phyloP scores from a whole-genome alignment of 169 alveolate species.

The Cryptosporidium sp. region DNA sequence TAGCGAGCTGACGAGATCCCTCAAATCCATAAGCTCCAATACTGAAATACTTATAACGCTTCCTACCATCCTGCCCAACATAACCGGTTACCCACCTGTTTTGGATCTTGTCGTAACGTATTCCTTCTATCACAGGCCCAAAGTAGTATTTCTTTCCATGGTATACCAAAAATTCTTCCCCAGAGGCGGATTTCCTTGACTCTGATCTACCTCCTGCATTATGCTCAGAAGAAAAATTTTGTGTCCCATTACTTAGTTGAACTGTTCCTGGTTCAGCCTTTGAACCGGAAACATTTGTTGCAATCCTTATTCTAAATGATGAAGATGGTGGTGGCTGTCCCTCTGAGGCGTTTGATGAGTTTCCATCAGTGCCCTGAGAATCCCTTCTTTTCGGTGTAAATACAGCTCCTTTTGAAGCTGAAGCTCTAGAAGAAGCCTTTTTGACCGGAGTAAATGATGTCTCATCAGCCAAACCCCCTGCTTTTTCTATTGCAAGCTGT shows the following conservation, averaged over 20 bases:
- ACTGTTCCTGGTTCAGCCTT: constrained; percentile 5
- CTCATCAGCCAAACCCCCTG: constrained; percentile 52
- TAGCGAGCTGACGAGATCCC: constrained; percentile 71
- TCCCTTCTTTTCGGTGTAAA: constrained; percentile 44
- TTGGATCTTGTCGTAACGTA: constrained; percentile 65
- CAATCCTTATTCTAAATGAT: constrained; percentile 57
- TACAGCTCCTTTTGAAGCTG: not conserved
- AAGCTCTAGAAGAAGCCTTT: constrained; percentile 13
- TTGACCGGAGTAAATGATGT: constrained; percentile 46
- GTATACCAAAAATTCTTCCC: constrained; percentile 52
- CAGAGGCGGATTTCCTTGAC: constrained; percentile 26
- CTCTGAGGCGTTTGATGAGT: not conserved
- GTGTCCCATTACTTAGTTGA: not conserved
- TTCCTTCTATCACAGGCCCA: constrained; percentile 72
- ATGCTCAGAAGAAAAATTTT: not conserved
- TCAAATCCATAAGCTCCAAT: constrained; percentile 76
- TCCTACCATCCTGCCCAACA: constrained; percentile 67
- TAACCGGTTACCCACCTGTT: constrained; percentile 75
- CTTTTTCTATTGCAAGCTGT: constrained; percentile 61
- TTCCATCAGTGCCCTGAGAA: not conserved
- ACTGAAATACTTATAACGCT: constrained; percentile 70
- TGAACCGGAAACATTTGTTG: constrained; percentile 16
- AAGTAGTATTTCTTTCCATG: constrained; percentile 73
- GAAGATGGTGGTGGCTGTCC: constrained; percentile 12
- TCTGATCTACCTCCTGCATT: constrained; percentile 36